These are phyloP conservation scores for Aspergillus sp. DNA, from an alignment of 2,329 filamentous ascomycete genomes.

Conservation along the genomic window DNA sequence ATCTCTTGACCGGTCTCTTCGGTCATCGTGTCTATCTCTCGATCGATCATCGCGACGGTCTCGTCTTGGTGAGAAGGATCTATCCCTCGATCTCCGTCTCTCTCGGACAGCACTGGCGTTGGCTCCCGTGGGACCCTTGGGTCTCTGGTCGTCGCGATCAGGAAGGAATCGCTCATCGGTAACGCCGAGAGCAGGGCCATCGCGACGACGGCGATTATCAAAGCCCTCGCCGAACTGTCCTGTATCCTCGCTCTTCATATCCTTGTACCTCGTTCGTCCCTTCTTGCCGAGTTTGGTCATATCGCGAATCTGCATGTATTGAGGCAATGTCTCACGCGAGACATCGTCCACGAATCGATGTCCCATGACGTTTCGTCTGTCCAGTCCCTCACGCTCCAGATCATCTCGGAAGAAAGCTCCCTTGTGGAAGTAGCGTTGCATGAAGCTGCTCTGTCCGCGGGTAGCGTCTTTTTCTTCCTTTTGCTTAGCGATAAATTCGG, in stretches of 20 bases:
- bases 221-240: constrained; percentile 64
- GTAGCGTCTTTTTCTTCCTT: constrained; percentile 69
- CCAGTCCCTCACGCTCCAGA: constrained; percentile 67
- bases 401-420: constrained; percentile 93
- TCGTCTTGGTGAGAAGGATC: constrained; percentile 50
- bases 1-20: constrained; percentile 22
- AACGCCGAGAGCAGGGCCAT: constrained; percentile 32
- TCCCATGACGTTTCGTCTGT: constrained; percentile 81
- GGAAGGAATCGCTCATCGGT: constrained; percentile 45
- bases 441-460: constrained; percentile 77
- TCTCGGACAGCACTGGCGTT: constrained; percentile 41
- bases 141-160: constrained; percentile 33
- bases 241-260: constrained; percentile 85
- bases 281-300: constrained; percentile 92
- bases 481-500: constrained; percentile 70
- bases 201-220: constrained; percentile 19
- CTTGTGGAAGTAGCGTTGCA: constrained; percentile 97
- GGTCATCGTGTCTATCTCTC: too few species aligned
- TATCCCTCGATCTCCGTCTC: constrained; percentile 29
- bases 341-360: constrained; percentile 78
- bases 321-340: constrained; percentile 77
- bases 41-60: constrained; percentile 36
- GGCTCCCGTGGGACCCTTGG: constrained; percentile 38
- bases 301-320: constrained; percentile 88
- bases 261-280: constrained; percentile 83